Conservation (phyloP, 306 rosid genomes). For the Hippophae gyantsensis region DNA sequence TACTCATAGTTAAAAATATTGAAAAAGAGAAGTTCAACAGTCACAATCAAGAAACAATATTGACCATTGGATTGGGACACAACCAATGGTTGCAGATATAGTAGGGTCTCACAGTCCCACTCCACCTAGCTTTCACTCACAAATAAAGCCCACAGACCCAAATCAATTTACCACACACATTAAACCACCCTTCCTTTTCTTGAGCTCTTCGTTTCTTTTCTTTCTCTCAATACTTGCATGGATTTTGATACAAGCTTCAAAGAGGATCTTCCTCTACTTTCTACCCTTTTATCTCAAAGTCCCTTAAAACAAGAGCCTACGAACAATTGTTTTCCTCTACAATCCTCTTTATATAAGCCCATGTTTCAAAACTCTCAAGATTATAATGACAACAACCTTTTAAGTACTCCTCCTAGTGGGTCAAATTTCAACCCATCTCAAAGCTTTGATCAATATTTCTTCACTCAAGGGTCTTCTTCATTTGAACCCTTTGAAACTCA, state of each 20-base stretch:
- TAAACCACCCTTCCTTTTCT: conserved; percentile 8
- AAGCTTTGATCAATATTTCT: not conserved
- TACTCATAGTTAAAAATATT: not conserved
- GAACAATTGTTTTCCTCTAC: conserved; percentile 1
- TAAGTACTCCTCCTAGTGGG: conserved; percentile 5
- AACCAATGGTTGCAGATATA: conserved; percentile 6
- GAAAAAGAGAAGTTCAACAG: conserved; percentile 31
- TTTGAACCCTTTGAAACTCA: not conserved
- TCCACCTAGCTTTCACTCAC: conserved; percentile 2
- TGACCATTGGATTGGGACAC: conserved; percentile 30
- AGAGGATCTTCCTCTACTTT: conserved; percentile 11
- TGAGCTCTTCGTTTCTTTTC: conserved; percentile 19
- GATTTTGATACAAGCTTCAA: conserved; percentile 20
- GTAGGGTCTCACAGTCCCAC: not conserved
- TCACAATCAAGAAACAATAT: conserved; percentile 22
- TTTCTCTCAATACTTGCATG: conserved; percentile 27
- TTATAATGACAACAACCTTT: too few relatives aligned
- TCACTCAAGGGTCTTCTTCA: conserved; percentile 20
- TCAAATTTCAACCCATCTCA: conserved; percentile 7
- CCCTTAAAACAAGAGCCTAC: conserved; percentile 14
- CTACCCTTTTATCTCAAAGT: conserved; percentile 17
- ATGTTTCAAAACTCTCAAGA: conserved; percentile 15
- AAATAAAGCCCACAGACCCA: conserved; percentile 10
- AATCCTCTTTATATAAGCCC: conserved; percentile 7
- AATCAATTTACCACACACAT: conserved; percentile 2